phyloP scores from a whole-genome alignment of 805 yeast species.

The Wickerhamiella occidentalis region DNA sequence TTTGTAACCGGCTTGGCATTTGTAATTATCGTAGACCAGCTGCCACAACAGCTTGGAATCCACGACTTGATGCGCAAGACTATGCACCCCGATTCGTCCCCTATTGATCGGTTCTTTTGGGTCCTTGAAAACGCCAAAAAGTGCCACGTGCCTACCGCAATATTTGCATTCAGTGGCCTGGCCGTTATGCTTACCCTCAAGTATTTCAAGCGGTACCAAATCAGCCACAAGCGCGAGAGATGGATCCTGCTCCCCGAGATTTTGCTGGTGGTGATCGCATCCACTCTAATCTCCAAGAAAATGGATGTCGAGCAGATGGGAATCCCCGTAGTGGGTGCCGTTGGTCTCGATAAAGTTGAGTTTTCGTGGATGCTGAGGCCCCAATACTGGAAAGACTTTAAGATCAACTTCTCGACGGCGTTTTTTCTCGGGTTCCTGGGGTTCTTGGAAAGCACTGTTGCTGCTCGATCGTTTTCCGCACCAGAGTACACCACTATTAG shows the following conservation, averaged over 20 bases:
- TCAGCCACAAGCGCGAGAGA: constrained; percentile 26
- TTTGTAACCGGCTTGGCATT: constrained; percentile 78
- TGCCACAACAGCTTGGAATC: constrained; percentile 62
- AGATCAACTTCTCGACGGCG: constrained; percentile 51
- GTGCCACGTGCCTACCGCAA: constrained; percentile 48
- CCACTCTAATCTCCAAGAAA: constrained; percentile 41
- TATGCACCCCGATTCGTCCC: constrained; percentile 46
- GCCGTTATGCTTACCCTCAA: constrained; percentile 34
- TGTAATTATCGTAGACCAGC: constrained; percentile 68
- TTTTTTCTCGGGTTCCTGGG: constrained; percentile 76
- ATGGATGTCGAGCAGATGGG: constrained; percentile 32
- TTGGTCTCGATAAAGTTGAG: constrained; percentile 38
- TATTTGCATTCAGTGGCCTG: constrained; percentile 46
- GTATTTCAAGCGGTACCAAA: constrained; percentile 31
- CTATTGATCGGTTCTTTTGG: constrained; percentile 55
- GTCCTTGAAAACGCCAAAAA: constrained; percentile 36
- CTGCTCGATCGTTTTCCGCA: constrained; percentile 74
- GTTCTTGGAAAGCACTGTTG: constrained; percentile 86
- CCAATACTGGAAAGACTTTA: constrained; percentile 36
- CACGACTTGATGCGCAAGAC: constrained; percentile 30
- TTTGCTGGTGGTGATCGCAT: constrained; percentile 51
- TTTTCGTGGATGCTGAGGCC: constrained; percentile 45
- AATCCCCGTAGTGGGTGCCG: constrained; percentile 58
- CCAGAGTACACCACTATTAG: constrained; percentile 51
- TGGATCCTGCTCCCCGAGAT: constrained; percentile 76